Evolutionary conservation across 345 rosid species (phyloP).

Genomic region (Populus tremula): DNA sequence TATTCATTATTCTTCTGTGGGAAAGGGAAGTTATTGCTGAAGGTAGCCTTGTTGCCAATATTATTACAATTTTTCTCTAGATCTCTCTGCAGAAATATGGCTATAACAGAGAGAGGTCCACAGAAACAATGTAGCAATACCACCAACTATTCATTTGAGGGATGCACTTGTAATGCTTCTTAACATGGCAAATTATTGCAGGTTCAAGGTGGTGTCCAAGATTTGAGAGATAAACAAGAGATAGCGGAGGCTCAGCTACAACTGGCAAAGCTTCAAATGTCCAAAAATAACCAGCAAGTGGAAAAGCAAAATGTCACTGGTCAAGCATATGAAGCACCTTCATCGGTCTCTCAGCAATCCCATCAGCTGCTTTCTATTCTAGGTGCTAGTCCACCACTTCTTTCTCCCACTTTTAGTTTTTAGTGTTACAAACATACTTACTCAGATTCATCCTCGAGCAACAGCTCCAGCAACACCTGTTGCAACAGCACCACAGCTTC

Average conservation of each 20-base stretch:
- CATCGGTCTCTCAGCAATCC: slow-evolving; percentile 35
- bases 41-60: background rate
- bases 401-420: slow-evolving; percentile 15
- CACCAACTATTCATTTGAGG: background rate
- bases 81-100: background rate
- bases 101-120: background rate
- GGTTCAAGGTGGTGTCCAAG: slow-evolving; percentile 45
- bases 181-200: slow-evolving; percentile 12
- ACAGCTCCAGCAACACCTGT: slow-evolving; percentile 10
- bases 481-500: slow-evolving; percentile 33
- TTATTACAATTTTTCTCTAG: too few relatives aligned
- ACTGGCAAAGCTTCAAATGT: slow-evolving; percentile 37
- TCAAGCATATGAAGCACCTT: slow-evolving; percentile 19
- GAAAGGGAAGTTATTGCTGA: background rate
- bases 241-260: slow-evolving; percentile 44
- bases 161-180: background rate
- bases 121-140: background rate
- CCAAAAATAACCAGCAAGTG: slow-evolving; percentile 19
- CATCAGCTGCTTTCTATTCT: slow-evolving; percentile 20
- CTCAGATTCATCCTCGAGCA: slow-evolving; percentile 18
- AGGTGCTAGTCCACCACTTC: slow-evolving; percentile 19
- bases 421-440: slow-evolving; percentile 14
- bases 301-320: slow-evolving; percentile 28
- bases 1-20: background rate
- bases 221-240: slow-evolving; percentile 59